Evolutionary conservation across 495 filamentous ascomycete species (phyloP).

Genomic region (Hypoxylon fuscum): DNA sequence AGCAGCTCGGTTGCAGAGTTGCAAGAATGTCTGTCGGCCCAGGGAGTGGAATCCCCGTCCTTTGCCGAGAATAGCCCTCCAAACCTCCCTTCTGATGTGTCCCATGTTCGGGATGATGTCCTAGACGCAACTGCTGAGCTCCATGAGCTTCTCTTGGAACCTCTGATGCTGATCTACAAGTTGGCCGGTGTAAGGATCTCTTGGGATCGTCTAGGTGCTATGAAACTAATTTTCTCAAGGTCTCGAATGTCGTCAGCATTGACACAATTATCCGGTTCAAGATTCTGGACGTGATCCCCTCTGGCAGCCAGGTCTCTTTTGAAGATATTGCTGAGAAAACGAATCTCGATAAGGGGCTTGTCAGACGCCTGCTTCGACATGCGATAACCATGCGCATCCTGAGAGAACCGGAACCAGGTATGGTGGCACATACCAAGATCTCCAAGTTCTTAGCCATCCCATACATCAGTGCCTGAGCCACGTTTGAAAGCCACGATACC

Average conservation of each 20-base stretch:
- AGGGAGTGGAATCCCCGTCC: conserved; percentile 24
- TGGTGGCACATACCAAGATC: conserved; percentile 44
- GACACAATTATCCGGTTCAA: conserved; percentile 25
- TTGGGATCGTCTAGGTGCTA: conserved; percentile 4
- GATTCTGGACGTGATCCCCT: conserved; percentile 27
- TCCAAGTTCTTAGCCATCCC: conserved; percentile 26
- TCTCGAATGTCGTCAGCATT: conserved; percentile 16
- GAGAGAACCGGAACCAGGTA: conserved; percentile 47
- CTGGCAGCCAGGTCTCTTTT: conserved; percentile 31
- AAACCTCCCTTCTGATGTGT: conserved; percentile 8
- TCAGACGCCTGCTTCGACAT: conserved; percentile 55
- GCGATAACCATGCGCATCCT: conserved; percentile 60
- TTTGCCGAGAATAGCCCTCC: conserved; percentile 19
- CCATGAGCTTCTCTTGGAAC: conserved; percentile 24
- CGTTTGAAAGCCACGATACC: conserved; percentile 10
- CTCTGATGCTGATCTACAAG: conserved; percentile 11
- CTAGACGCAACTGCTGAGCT: conserved; percentile 24
- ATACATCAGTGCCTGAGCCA: conserved; percentile 10
- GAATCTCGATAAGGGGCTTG: conserved; percentile 19
- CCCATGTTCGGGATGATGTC: conserved; percentile 18
- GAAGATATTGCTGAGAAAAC: conserved; percentile 36
- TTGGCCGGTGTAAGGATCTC: conserved; percentile 10
- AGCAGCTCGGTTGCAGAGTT: conserved; percentile 21
- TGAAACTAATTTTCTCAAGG: conserved; percentile 13
- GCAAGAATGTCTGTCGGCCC: conserved; percentile 18